Conservation (phyloP, 768 basidiomycete species). For the Boletus pseudopeckii region DNA sequence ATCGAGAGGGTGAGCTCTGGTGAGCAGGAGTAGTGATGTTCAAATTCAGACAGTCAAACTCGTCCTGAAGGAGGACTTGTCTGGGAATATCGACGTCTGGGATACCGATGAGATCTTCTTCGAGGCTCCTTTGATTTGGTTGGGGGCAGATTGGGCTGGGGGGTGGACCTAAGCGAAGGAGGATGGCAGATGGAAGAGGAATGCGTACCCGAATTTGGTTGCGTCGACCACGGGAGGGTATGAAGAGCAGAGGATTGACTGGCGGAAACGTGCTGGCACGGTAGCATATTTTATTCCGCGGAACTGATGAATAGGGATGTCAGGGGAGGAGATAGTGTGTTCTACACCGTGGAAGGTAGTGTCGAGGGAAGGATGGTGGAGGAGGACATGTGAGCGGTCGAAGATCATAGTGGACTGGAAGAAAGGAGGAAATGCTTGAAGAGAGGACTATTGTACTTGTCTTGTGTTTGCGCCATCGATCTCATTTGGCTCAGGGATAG, state of each 20-base stretch:
- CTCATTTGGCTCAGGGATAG: conserved; percentile 8
- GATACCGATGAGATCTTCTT: conserved; percentile 63
- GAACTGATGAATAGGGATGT: conserved; percentile 62
- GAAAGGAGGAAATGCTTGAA: neutral
- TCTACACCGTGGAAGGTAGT: conserved; percentile 66
- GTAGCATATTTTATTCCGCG: conserved; percentile 76
- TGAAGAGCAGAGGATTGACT: conserved; percentile 57
- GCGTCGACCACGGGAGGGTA: conserved; percentile 62
- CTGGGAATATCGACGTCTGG: conserved; percentile 48
- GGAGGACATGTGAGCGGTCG: conserved; percentile 25
- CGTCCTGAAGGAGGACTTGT: conserved; percentile 59
- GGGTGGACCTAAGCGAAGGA: conserved; percentile 1
- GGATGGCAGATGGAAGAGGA: conserved; percentile 5
- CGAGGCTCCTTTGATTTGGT: conserved; percentile 42
- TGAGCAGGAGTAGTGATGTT: conserved; percentile 75
- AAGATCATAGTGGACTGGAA: conserved; percentile 25
- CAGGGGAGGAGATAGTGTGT: conserved; percentile 56
- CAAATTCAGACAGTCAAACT: conserved; percentile 77
- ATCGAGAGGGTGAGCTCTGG: conserved; percentile 45
- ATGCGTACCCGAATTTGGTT: conserved; percentile 59
- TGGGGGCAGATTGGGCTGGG: conserved; percentile 77
- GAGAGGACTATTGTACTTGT: conserved; percentile 14
- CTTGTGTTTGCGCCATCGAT: conserved; percentile 24
- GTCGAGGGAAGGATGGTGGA: conserved; percentile 53
- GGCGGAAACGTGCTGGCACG: conserved; percentile 72